Conservation (phyloP, 208 protist species). For the Sergeia podlipaevii region DNA sequence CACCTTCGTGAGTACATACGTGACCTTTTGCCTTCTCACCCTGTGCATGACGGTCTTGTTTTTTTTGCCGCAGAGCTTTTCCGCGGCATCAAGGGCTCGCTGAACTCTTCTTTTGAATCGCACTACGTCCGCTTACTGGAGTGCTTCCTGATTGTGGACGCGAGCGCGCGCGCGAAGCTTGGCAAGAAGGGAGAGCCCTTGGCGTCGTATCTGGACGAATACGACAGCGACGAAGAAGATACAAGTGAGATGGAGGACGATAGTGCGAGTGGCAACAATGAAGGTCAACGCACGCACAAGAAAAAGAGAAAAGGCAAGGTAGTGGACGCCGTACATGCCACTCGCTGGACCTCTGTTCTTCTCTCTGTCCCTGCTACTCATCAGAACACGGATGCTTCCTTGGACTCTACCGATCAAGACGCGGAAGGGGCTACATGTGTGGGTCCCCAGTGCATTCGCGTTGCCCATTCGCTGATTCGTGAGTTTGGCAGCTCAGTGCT, state of each 20-base stretch:
- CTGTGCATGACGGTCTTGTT: constrained; percentile 59
- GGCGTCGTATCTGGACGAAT: not conserved
- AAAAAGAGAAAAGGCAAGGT: not conserved
- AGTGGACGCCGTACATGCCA: not conserved
- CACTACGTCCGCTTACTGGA: constrained; percentile 53
- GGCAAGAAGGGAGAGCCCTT: not conserved
- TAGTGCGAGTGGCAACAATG: too few species aligned
- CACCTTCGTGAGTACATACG: constrained; percentile 37
- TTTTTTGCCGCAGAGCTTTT: constrained; percentile 70
- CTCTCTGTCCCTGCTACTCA: too few species aligned
- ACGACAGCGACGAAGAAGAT: not conserved
- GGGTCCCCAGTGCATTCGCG: constrained; percentile 13
- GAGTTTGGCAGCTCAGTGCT: constrained; percentile 25
- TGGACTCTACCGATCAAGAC: not conserved
- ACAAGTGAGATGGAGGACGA: not conserved
- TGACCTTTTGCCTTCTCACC: constrained; percentile 37
- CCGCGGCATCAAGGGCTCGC: constrained; percentile 74
- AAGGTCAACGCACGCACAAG: too few species aligned
- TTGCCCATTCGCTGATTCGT: constrained; percentile 30
- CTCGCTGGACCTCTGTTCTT: constrained; percentile 1
- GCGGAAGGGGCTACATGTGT: constrained; percentile 14
- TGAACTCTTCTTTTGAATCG: constrained; percentile 78
- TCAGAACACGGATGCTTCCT: too few species aligned
- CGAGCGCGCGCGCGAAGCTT: not conserved
- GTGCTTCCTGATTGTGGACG: constrained; percentile 31